Conservation (phyloP, 352 stramenopile species). For the Thalassiosira allenii region DNA sequence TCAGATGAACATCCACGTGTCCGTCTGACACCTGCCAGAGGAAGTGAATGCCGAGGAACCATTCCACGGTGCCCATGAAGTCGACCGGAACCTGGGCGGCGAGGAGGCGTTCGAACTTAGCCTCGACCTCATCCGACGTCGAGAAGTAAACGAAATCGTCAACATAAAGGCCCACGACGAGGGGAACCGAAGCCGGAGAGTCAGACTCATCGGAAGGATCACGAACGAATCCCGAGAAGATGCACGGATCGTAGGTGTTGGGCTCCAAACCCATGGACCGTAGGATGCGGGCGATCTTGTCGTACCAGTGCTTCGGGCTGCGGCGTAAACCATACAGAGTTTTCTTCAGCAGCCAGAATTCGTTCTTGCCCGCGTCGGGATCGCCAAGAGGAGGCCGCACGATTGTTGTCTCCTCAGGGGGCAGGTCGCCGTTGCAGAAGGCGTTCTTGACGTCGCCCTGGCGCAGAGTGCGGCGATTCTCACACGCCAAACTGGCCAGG, state of each 20-base stretch:
- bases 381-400: slow-evolving; percentile 29
- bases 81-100: slow-evolving; percentile 23
- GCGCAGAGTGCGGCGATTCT: slow-evolving; percentile 30
- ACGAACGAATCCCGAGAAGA: slow-evolving; percentile 20
- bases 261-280: slow-evolving; percentile 10
- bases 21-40: not conserved
- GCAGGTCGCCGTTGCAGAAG: slow-evolving; percentile 39
- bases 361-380: slow-evolving; percentile 3
- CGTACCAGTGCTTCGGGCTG: slow-evolving; percentile 40
- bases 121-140: slow-evolving; percentile 18
- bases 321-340: slow-evolving; percentile 43
- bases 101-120: slow-evolving; percentile 24
- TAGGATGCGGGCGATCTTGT: slow-evolving; percentile 34
- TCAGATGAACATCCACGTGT: slow-evolving; percentile 22
- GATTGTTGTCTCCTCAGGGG: slow-evolving; percentile 36
- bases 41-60: slow-evolving; percentile 48
- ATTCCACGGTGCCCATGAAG: slow-evolving; percentile 57
- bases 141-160: slow-evolving; percentile 61
- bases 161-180: slow-evolving; percentile 44
- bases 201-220: not conserved
- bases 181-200: not conserved
- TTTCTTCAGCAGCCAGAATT: slow-evolving; percentile 41
- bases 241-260: slow-evolving; percentile 26
- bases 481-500: slow-evolving; percentile 24
- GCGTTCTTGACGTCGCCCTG: slow-evolving; percentile 63